Percentiles rank a stretch among this genome's conserved stretches.
Conservation (phyloP, 1,139 yeast species). For the Yamadazyma spencermartinsiae region DNA sequence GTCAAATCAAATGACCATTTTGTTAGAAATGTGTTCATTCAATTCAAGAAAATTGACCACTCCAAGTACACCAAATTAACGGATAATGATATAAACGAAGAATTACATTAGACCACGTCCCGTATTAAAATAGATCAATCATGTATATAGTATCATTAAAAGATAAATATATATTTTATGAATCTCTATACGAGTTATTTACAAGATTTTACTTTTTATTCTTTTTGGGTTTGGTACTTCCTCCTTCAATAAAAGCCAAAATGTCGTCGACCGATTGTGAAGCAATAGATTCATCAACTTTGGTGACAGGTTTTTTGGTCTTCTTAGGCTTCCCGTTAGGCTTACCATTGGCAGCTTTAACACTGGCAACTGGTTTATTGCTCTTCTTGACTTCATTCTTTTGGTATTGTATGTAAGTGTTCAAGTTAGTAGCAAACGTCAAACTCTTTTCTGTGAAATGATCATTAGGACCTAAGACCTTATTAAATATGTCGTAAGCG, state of each 20-base stretch:
- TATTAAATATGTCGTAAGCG: slow-evolving; percentile 56
- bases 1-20: slow-evolving; percentile 35
- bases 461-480: slow-evolving; percentile 62
- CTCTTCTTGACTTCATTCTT: slow-evolving; percentile 30
- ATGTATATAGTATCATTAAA: slow-evolving; percentile 3
- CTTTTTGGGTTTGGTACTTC: neutral
- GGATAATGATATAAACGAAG: slow-evolving; percentile 9
- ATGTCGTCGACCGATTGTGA: slow-evolving; percentile 67
- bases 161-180: slow-evolving; percentile 2
- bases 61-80: slow-evolving; percentile 8
- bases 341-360: slow-evolving; percentile 2
- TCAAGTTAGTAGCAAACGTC: slow-evolving; percentile 57
- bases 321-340: slow-evolving; percentile 13
- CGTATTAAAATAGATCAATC: neutral
- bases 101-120: too few species aligned
- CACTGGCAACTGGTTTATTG: slow-evolving; percentile 17
- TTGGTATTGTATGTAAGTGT: slow-evolving; percentile 41
- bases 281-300: slow-evolving; percentile 51
- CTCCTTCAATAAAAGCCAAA: slow-evolving; percentile 63
- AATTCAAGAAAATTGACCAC: slow-evolving; percentile 14
- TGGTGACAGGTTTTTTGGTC: slow-evolving; percentile 26
- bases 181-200: slow-evolving; percentile 5
- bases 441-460: slow-evolving; percentile 62
- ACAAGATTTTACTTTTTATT: slow-evolving; percentile 5
- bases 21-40: slow-evolving; percentile 32